phyloP scores from a whole-genome alignment of 768 basidiomycete species.

The Lentinula lateritia region DNA sequence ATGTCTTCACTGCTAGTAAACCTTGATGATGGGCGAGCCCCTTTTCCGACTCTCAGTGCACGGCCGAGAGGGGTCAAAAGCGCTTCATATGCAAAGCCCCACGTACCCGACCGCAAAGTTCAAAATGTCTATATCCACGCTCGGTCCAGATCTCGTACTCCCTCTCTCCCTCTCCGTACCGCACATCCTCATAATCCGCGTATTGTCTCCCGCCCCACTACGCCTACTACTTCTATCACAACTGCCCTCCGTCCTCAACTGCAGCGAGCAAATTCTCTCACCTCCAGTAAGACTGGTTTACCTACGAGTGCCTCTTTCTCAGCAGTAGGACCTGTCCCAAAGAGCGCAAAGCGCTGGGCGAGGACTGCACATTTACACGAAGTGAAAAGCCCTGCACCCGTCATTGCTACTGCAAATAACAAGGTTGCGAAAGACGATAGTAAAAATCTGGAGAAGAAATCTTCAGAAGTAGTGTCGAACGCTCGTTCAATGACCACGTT shows the following conservation, averaged over 20 bases:
- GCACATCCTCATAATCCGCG: conserved; percentile 15
- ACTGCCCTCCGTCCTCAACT: conserved; percentile 28
- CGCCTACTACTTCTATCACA: conserved; percentile 17
- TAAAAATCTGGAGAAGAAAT: not conserved
- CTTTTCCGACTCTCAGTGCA: not conserved
- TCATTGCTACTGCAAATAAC: not conserved
- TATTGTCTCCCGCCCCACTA: conserved; percentile 13
- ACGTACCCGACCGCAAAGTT: not conserved
- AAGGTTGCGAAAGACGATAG: not conserved
- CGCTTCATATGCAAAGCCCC: conserved; percentile 4
- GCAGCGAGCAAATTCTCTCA: conserved; percentile 44
- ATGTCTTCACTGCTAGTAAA: not conserved
- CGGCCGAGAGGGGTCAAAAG: not conserved
- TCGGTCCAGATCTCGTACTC: conserved; percentile 22
- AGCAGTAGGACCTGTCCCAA: conserved; percentile 27
- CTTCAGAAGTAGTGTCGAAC: not conserved
- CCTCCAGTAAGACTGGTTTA: conserved; percentile 12
- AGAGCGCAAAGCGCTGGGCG: conserved; percentile 54
- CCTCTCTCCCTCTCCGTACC: conserved; percentile 18
- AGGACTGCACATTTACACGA: conserved; percentile 67
- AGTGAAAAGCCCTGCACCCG: conserved; percentile 27
- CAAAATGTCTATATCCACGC: conserved; percentile 2
- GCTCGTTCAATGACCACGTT: not conserved
- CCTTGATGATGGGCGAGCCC: not conserved
- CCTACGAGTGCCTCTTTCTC: conserved; percentile 20